Evolutionary conservation across 441 rosid genomes (phyloP).

Genomic region (Omphalea diandra): DNA sequence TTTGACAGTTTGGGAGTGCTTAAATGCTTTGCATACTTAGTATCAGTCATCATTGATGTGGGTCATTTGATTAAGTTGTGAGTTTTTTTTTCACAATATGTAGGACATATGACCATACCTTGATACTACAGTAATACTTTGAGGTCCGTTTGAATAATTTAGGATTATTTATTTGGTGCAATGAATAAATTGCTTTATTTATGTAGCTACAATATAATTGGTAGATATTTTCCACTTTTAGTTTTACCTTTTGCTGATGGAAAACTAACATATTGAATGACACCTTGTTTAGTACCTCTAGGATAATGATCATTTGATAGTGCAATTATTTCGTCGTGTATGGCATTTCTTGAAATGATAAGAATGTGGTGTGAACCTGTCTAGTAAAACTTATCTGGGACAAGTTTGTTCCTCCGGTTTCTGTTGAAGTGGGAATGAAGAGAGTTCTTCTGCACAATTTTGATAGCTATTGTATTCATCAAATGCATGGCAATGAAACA

Average conservation of each 20-base stretch:
- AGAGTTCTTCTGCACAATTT: background rate
- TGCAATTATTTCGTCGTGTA: background rate
- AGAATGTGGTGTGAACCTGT: conserved; percentile 2
- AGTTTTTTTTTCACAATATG: background rate
- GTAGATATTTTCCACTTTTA: background rate
- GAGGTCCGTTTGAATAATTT: background rate
- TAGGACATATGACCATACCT: background rate
- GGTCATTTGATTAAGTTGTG: background rate
- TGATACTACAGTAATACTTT: background rate
- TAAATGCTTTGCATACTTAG: background rate
- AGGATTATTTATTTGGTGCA: background rate
- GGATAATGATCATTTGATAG: background rate
- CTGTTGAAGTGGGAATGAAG: conserved; percentile 11
- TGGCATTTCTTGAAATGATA: conserved; percentile 5
- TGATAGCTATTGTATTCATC: conserved; percentile 3
- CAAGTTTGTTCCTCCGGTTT: background rate
- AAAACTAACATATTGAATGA: conserved; percentile 1
- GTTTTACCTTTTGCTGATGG: conserved; percentile 1
- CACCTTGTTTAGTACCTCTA: background rate
- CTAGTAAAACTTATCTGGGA: background rate
- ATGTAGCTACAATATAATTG: background rate
- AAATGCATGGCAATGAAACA: background rate
- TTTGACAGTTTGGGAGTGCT: conserved; percentile 1
- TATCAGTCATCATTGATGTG: background rate
- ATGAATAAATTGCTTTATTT: background rate